Conservation (phyloP, 2,329 filamentous ascomycete species). For the Pestalotiopsis sp. region DNA sequence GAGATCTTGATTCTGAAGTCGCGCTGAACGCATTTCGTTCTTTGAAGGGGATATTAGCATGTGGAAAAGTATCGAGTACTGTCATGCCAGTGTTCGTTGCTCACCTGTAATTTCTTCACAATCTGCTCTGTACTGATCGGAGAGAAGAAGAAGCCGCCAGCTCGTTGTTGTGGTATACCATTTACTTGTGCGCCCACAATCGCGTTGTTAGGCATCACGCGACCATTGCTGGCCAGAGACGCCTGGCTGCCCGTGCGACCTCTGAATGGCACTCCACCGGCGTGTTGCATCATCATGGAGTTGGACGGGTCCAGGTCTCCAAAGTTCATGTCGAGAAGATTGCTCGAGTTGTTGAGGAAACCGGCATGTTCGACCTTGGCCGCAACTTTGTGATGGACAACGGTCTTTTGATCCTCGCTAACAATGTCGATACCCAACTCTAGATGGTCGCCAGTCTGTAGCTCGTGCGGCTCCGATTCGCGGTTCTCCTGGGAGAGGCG, state of each 20-base stretch:
- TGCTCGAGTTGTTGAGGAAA: slow-evolving; percentile 73
- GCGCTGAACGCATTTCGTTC: slow-evolving; percentile 89
- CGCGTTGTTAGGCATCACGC: slow-evolving; percentile 56
- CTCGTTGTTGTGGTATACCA: slow-evolving; percentile 69
- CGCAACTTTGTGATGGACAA: slow-evolving; percentile 97
- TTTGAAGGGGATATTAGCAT: slow-evolving; percentile 36
- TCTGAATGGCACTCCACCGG: slow-evolving; percentile 70
- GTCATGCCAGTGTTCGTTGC: slow-evolving; percentile 32
- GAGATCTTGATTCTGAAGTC: slow-evolving; percentile 85
- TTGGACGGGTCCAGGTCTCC: slow-evolving; percentile 86
- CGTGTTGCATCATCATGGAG: slow-evolving; percentile 70
- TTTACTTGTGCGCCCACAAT: slow-evolving; percentile 55
- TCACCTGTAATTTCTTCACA: slow-evolving; percentile 81
- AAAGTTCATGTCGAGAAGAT: slow-evolving; percentile 86
- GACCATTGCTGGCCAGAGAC: slow-evolving; percentile 64
- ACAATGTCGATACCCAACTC: slow-evolving; percentile 98
- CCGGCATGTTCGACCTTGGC: slow-evolving; percentile 96
- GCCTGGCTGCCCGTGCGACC: slow-evolving; percentile 70
- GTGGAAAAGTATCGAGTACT: neutral
- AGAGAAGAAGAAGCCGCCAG: slow-evolving; percentile 75
- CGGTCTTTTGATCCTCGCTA: slow-evolving; percentile 96
- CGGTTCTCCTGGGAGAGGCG: slow-evolving; percentile 91
- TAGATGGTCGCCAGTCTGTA: slow-evolving; percentile 87
- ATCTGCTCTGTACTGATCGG: slow-evolving; percentile 94
- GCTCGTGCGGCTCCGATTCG: slow-evolving; percentile 92